Conservation (phyloP, 2,329 filamentous ascomycete species). For the Xylariomycetidae sp. region DNA sequence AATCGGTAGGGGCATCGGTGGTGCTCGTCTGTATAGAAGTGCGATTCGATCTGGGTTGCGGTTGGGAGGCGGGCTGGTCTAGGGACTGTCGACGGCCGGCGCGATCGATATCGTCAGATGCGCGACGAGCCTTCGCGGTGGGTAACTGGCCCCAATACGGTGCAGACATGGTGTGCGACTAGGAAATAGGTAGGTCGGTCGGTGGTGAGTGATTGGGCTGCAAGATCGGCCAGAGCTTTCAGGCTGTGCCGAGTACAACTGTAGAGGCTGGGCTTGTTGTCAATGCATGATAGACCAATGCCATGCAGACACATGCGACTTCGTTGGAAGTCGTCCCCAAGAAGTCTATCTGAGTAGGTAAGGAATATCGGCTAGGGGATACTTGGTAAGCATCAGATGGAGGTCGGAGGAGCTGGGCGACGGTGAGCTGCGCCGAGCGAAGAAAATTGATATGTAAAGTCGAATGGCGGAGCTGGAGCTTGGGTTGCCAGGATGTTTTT, state of each 20-base stretch:
- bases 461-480: too few relatives aligned
- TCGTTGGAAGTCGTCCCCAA: too few relatives aligned
- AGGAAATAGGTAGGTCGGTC: constrained; percentile 9
- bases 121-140: constrained; percentile 40
- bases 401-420: too few relatives aligned
- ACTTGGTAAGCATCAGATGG: too few relatives aligned
- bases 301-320: constrained; percentile 38
- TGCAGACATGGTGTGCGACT: constrained; percentile 36
- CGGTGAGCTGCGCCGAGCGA: too few relatives aligned
- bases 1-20: constrained; percentile 52
- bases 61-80: constrained; percentile 30
- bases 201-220: constrained; percentile 18
- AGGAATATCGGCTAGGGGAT: too few relatives aligned
- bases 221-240: constrained; percentile 19
- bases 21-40: constrained; percentile 51
- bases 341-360: too few relatives aligned
- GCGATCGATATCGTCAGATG: constrained; percentile 30
- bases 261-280: too few relatives aligned
- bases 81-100: constrained; percentile 29
- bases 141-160: constrained; percentile 58
- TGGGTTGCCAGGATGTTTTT: too few relatives aligned
- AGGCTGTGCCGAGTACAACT: too few relatives aligned
- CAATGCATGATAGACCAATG: constrained; percentile 38
- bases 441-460: too few relatives aligned
- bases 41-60: constrained; percentile 43